Conservation (phyloP, 2,329 filamentous ascomycete species). For the Fusarium dimerum region DNA sequence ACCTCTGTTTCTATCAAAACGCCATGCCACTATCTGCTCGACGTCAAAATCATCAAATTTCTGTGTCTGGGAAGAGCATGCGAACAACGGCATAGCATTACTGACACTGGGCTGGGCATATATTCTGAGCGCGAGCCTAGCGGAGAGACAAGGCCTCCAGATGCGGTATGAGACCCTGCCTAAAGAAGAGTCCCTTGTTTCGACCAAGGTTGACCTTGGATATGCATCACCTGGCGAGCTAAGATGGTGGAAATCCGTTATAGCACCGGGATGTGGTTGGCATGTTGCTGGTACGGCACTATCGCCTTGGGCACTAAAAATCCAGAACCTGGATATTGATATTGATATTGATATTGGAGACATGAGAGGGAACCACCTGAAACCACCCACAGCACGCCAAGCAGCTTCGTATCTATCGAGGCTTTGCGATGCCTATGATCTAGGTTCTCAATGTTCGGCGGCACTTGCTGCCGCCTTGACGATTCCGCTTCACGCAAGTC, state of each 20-base stretch:
- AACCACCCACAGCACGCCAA: not conserved
- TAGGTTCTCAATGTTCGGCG: constrained; percentile 3
- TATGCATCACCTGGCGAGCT: constrained; percentile 1
- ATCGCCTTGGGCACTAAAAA: not conserved
- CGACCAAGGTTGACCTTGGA: not conserved
- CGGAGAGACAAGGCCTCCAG: not conserved
- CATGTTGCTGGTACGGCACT: not conserved
- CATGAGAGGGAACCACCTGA: not conserved
- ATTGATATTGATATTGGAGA: not conserved
- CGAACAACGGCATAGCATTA: constrained; percentile 3
- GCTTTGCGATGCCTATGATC: constrained; percentile 4
- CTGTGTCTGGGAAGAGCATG: not conserved
- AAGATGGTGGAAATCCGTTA: constrained; percentile 1
- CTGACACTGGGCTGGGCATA: constrained; percentile 1
- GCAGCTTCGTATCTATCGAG: not conserved
- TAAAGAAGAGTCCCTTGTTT: not conserved
- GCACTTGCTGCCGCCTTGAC: constrained; percentile 8
- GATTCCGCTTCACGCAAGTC: constrained; percentile 4
- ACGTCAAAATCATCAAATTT: constrained; percentile 1
- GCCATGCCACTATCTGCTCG: not conserved
- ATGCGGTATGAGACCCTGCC: not conserved
- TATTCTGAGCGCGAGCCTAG: not conserved
- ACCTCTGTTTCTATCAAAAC: not conserved
- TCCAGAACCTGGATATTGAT: not conserved
- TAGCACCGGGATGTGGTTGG: not conserved